Evolutionary conservation across 1,284 basidiomycete genomes (phyloP).

Genomic region (Rhodotorula mucilaginosa): DNA sequence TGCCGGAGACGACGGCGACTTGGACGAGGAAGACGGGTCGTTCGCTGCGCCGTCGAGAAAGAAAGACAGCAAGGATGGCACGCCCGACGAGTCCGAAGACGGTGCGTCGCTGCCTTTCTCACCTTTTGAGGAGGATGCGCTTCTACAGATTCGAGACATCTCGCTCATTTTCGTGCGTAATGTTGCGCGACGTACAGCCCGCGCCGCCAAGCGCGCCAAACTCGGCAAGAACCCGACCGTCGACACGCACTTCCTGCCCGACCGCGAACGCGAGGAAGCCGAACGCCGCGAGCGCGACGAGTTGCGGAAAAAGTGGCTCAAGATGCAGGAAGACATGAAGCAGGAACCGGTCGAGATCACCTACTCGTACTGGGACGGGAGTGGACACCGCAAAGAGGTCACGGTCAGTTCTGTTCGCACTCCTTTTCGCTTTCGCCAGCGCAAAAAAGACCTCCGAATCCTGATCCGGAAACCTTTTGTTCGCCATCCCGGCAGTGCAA

Average conservation of each 20-base stretch:
- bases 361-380: conserved; percentile 98
- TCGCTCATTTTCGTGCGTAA: background rate
- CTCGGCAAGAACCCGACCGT: conserved; percentile 92
- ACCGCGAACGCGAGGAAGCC: conserved; percentile 88
- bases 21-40: conserved; percentile 38
- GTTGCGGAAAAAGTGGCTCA: conserved; percentile 84
- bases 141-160: background rate
- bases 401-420: conserved; percentile 58
- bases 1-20: conserved; percentile 62
- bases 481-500: conserved; percentile 68
- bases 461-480: background rate
- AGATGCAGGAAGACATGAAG: conserved; percentile 83
- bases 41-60: conserved; percentile 36
- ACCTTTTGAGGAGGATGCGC: too few species aligned
- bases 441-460: too few species aligned
- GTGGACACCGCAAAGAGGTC: conserved; percentile 90
- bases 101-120: conserved; percentile 3
- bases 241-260: conserved; percentile 97
- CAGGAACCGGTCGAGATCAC: conserved; percentile 84
- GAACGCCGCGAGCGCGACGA: conserved; percentile 85
- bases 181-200: conserved; percentile 14
- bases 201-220: conserved; percentile 64
- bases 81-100: conserved; percentile 15
- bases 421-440: too few species aligned
- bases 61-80: conserved; percentile 36